Evolutionary conservation across 2,329 filamentous ascomycete genomes (phyloP).

Genomic region (Coleophoma eucalyptorum): DNA sequence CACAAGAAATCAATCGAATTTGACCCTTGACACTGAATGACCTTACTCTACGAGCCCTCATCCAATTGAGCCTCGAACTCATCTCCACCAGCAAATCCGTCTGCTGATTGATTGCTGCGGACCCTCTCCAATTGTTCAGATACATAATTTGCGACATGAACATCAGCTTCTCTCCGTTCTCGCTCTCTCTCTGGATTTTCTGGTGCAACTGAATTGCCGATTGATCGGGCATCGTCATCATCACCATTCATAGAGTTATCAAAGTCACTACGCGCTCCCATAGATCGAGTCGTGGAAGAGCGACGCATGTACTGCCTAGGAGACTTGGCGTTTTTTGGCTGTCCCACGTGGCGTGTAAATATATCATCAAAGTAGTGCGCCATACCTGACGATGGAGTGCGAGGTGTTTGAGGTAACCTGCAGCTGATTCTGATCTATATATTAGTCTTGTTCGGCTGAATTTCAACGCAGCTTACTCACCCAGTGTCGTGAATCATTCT

Average conservation of each 20-base stretch:
- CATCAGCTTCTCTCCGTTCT: slow-evolving; percentile 53
- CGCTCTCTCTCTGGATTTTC: slow-evolving; percentile 47
- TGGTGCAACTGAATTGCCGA: slow-evolving; percentile 39
- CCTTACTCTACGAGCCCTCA: slow-evolving; percentile 10
- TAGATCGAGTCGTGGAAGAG: slow-evolving; percentile 78
- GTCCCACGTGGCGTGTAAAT: slow-evolving; percentile 54
- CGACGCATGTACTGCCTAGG: slow-evolving; percentile 60
- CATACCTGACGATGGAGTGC: slow-evolving; percentile 78
- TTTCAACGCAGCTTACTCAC: slow-evolving; percentile 45
- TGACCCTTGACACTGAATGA: background rate
- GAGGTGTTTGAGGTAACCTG: slow-evolving; percentile 87
- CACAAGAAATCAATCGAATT: too few relatives aligned
- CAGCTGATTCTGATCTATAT: slow-evolving; percentile 65
- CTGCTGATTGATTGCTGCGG: slow-evolving; percentile 42
- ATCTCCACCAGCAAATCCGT: slow-evolving; percentile 42
- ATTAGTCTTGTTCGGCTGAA: too few relatives aligned
- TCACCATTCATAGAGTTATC: slow-evolving; percentile 45
- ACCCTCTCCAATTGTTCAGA: slow-evolving; percentile 75
- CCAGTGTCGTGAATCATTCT: slow-evolving; percentile 98
- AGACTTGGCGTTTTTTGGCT: slow-evolving; percentile 34
- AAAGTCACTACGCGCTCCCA: slow-evolving; percentile 81
- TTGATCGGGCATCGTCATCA: slow-evolving; percentile 34
- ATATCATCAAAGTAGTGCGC: slow-evolving; percentile 95
- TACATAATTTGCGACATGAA: slow-evolving; percentile 78
- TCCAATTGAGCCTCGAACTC: slow-evolving; percentile 59